These are phyloP conservation scores for Umbelopsis sp. DNA, from an alignment of 192 early-diverging fungal genomes.

Conservation along the genomic window DNA sequence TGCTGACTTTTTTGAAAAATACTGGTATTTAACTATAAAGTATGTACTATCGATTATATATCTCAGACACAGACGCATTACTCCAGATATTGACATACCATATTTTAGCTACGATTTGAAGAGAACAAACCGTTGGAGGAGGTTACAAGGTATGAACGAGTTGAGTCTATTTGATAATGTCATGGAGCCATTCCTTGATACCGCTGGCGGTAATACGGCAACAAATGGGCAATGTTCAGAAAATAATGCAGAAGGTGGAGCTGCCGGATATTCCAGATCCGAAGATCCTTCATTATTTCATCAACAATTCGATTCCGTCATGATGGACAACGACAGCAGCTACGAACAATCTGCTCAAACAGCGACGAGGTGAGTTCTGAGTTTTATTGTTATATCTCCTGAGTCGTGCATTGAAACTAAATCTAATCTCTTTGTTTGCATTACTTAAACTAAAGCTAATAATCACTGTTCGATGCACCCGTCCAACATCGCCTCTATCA, in stretches of 20 bases:
- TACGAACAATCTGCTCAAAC: not conserved
- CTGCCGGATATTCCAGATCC: not conserved
- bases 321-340: not conserved
- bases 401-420: too few species aligned
- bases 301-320: not conserved
- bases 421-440: too few species aligned
- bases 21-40: conserved; percentile 34
- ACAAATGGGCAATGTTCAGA: not conserved
- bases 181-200: conserved; percentile 4
- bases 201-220: conserved; percentile 1
- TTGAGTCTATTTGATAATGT: conserved; percentile 5
- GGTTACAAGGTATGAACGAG: conserved; percentile 8
- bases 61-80: not conserved
- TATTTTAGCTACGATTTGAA: conserved; percentile 9
- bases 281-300: not conserved
- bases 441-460: too few species aligned
- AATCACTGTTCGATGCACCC: too few species aligned
- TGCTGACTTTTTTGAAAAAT: conserved; percentile 33
- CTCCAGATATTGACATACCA: not conserved
- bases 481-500: too few species aligned
- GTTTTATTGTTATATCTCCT: not conserved
- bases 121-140: conserved; percentile 21
- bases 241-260: not conserved
- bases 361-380: not conserved
- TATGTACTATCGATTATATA: not conserved